These are phyloP conservation scores for Cucumis hystrix DNA, from an alignment of 306 rosid species.

Conservation along the genomic window DNA sequence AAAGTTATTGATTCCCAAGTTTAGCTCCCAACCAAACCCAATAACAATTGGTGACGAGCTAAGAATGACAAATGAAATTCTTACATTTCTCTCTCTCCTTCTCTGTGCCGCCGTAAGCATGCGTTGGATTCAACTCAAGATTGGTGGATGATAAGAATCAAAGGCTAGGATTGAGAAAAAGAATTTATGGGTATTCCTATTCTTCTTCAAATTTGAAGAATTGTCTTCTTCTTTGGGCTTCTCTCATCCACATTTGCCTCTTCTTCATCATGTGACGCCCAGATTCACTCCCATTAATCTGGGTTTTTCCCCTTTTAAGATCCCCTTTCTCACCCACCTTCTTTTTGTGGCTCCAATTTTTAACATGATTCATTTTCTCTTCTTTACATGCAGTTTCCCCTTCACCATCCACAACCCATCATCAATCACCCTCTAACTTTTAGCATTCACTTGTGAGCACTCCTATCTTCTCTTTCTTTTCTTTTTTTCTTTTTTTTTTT, in stretches of 20 bases:
- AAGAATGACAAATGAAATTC: neutral
- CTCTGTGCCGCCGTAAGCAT: neutral
- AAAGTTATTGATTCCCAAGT: too few relatives aligned
- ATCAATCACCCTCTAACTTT: neutral
- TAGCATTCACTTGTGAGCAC: neutral
- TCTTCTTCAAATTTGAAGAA: neutral
- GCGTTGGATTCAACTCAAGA: neutral
- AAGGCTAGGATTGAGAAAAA: neutral
- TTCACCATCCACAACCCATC: conserved; percentile 1
- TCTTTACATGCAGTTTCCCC: neutral
- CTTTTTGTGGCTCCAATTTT: neutral
- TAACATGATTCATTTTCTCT: neutral
- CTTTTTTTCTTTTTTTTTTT: neutral
- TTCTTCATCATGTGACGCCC: conserved; percentile 1
- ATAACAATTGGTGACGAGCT: neutral
- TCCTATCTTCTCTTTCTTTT: neutral
- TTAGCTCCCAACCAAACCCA: neutral
- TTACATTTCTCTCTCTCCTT: neutral
- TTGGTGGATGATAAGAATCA: neutral
- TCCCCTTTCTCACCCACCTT: neutral
- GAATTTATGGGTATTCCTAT: neutral
- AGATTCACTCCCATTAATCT: neutral
- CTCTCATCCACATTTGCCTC: conserved; percentile 6
- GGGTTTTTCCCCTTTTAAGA: neutral
- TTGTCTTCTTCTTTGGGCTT: conserved; percentile 7